phyloP scores from a whole-genome alignment of 192 early-diverging fungal genomes.

The Podila epicladia region DNA sequence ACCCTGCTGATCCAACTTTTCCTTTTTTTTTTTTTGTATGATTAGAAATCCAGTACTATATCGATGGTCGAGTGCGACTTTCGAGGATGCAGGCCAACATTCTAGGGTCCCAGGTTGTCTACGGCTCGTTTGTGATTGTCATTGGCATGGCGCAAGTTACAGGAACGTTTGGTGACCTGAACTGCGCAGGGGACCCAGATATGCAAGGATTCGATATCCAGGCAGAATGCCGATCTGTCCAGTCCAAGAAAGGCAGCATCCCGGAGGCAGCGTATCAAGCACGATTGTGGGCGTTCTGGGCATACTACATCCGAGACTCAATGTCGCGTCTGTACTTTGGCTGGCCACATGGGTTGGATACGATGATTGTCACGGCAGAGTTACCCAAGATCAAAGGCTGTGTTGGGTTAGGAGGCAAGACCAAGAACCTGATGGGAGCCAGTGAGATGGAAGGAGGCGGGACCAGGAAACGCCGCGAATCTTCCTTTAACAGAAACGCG shows the following conservation, averaged over 20 bases:
- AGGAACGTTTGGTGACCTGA: conserved; percentile 14
- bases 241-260: conserved; percentile 19
- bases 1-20: background rate
- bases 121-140: conserved; percentile 29
- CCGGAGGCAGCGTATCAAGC: conserved; percentile 41
- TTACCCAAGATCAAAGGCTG: conserved; percentile 33
- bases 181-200: background rate
- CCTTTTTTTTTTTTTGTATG: background rate
- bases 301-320: conserved; percentile 24
- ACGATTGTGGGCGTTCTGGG: conserved; percentile 44
- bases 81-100: conserved; percentile 16
- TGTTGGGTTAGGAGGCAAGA: conserved; percentile 30
- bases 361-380: conserved; percentile 14
- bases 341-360: conserved; percentile 42
- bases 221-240: conserved; percentile 11
- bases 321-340: conserved; percentile 41
- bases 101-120: conserved; percentile 34
- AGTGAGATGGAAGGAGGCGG: background rate
- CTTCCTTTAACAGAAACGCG: background rate
- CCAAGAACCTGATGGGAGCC: conserved; percentile 4
- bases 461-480: conserved; percentile 34
- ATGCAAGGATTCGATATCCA: conserved; percentile 15
- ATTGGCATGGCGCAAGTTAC: conserved; percentile 26
- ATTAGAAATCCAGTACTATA: conserved; percentile 28
- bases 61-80: conserved; percentile 28